These are phyloP conservation scores for Sporothrix humicola DNA, from an alignment of 2,329 filamentous ascomycete genomes.

Conservation along the genomic window DNA sequence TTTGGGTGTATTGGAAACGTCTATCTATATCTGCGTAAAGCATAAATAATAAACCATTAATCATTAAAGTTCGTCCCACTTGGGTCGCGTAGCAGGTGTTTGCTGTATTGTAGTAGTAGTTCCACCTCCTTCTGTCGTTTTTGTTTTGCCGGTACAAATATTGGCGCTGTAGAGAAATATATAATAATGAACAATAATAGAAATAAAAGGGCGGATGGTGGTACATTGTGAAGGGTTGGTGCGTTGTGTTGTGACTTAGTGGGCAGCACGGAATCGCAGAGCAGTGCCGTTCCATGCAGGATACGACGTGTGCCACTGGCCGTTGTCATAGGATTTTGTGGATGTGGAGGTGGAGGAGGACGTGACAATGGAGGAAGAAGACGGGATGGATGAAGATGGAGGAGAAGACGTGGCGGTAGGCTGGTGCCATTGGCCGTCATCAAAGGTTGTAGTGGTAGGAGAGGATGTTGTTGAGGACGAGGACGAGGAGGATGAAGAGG, in stretches of 20 bases:
- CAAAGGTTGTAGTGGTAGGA: slow-evolving; percentile 18
- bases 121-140: not conserved
- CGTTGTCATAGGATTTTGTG: slow-evolving; percentile 48
- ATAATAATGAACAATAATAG: slow-evolving; percentile 16
- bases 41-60: slow-evolving; percentile 21
- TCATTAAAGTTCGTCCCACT: not conserved
- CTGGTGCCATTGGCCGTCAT: slow-evolving; percentile 6
- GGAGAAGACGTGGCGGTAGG: not conserved
- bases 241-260: not conserved
- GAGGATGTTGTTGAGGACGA: slow-evolving; percentile 12
- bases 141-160: not conserved
- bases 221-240: not conserved
- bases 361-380: not conserved
- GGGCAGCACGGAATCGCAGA: slow-evolving; percentile 35
- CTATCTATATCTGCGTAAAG: slow-evolving; percentile 1
- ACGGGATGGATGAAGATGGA: not conserved
- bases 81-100: not conserved
- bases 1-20: not conserved
- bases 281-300: slow-evolving; percentile 52
- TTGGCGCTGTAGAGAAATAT: not conserved
- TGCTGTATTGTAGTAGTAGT: not conserved
- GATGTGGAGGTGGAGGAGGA: slow-evolving; percentile 31
- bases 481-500: not conserved
- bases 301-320: slow-evolving; percentile 55
- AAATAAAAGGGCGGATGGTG: not conserved